Evolutionary conservation across 495 filamentous ascomycete species (phyloP).

Genomic region (Hypoxylon cercidicola): DNA sequence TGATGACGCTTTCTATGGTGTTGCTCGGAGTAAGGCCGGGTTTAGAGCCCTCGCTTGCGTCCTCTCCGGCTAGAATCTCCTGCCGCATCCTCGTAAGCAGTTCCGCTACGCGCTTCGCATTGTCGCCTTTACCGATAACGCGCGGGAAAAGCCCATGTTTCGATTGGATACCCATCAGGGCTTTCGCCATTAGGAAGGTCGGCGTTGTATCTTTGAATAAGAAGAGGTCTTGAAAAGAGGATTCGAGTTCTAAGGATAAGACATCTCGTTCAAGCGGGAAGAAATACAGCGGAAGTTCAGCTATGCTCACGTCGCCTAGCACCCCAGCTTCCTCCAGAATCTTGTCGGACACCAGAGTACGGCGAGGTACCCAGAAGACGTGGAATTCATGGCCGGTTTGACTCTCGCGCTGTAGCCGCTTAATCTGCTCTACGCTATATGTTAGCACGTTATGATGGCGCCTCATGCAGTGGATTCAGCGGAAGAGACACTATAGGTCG

Average conservation of each 20-base stretch:
- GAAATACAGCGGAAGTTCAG: conserved; percentile 87
- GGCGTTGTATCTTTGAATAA: conserved; percentile 91
- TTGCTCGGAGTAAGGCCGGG: conserved; percentile 86
- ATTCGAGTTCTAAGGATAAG: conserved; percentile 87
- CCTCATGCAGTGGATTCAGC: conserved; percentile 7
- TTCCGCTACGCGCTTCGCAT: conserved; percentile 88
- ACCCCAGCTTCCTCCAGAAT: conserved; percentile 94
- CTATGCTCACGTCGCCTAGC: conserved; percentile 88
- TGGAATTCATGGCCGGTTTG: conserved; percentile 93
- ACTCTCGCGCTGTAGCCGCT: conserved; percentile 82
- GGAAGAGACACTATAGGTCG: conserved; percentile 28
- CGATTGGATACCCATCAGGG: conserved; percentile 95
- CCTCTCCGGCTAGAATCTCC: conserved; percentile 84
- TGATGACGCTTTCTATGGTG: conserved; percentile 86
- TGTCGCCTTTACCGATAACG: conserved; percentile 95
- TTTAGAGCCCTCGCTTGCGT: conserved; percentile 67
- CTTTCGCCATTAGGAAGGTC: conserved; percentile 85
- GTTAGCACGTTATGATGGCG: conserved; percentile 48
- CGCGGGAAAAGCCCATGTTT: conserved; percentile 93
- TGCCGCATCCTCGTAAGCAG: conserved; percentile 92
- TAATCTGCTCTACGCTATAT: conserved; percentile 79
- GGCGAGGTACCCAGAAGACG: conserved; percentile 91
- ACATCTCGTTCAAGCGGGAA: conserved; percentile 91
- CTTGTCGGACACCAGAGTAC: conserved; percentile 89
- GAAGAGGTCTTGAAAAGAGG: conserved; percentile 87